Evolutionary conservation across 768 basidiomycete species (phyloP), one percentile per base, ranked within the genome.

Genomic region (Trametes villosa): DNA sequence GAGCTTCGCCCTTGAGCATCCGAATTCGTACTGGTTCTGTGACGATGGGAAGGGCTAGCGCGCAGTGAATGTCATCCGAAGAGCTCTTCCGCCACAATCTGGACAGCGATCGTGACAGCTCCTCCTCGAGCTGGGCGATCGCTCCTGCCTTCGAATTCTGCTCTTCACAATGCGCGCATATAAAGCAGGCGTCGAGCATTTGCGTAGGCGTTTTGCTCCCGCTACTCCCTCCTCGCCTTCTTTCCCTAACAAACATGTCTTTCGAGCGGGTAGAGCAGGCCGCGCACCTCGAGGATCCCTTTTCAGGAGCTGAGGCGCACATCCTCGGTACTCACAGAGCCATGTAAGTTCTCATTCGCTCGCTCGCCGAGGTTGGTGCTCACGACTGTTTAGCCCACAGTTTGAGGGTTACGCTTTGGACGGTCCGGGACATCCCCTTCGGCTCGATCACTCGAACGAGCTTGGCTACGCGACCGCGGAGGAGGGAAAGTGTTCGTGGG

Each of bases 241-340:
- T 27, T 45, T 57, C 49, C 60, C 11, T 65, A 67, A 72, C 72
- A 30, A 41, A 41, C 72, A 56, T 42, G 74, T 74, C 44, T 64
- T 63, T 34, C 68, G 52, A 74, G 69, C 66, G 36, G 13, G 15
- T 17, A 38, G 36, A 38, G 13, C 15, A 17, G 33, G 7, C 33
- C 18, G 18, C 15, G 7, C 13, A 11, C 18, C 36, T 17, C 36
- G 36, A 7, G 8, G 33, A 18, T 11, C 4, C 36, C 13, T 38
- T 17, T 7, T 4, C 36, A 11, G 6, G 13, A 11, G 13, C 13
- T 15, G 36, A 17, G n/a, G n/a, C n/a, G n/a, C n/a, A n/a, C n/a
- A n/a, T n/a, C n/a, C n/a, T n/a, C n/a, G n/a, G n/a, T n/a, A n/a
- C n/a, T n/a, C n/a, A n/a, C n/a, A n/a, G n/a, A n/a, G n/a, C n/a